Evolutionary conservation across 345 rosid species (phyloP).

Genomic region (Nasturtium officinale): DNA sequence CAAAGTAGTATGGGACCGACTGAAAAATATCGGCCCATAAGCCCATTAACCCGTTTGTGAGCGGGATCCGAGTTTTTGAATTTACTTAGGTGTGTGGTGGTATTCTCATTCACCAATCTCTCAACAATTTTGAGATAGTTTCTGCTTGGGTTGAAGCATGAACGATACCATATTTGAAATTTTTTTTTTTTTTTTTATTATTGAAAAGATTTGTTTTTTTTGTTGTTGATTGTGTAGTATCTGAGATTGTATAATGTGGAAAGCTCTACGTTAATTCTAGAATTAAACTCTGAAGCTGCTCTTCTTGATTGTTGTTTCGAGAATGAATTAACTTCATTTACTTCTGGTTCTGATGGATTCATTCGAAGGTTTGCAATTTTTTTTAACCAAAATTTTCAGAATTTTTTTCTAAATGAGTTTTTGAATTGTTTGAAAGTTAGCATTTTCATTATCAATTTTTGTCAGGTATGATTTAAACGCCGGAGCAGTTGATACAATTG

Average conservation of each 20-base stretch:
- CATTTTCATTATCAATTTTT: conserved; percentile 18
- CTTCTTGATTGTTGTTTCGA: conserved; percentile 87
- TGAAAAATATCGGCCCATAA: conserved; percentile 7
- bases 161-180: conserved; percentile 1
- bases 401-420: conserved; percentile 3
- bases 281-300: conserved; percentile 55
- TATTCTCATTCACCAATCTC: neutral
- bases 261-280: conserved; percentile 52
- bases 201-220: neutral
- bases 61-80: conserved; percentile 14
- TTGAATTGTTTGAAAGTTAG: conserved; percentile 4
- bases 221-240: conserved; percentile 40
- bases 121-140: neutral
- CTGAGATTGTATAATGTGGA: conserved; percentile 83
- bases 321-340: conserved; percentile 54
- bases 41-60: conserved; percentile 27
- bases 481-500: conserved; percentile 51
- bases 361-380: conserved; percentile 61
- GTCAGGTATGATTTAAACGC: conserved; percentile 69
- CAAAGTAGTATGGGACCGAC: neutral
- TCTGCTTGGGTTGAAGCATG: conserved; percentile 31
- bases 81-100: neutral
- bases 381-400: neutral
- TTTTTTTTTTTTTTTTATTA: neutral
- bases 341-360: conserved; percentile 73